These are phyloP conservation scores for Pontederia crassipes DNA, from an alignment of 176 grass and related monocot species.

Conservation along the genomic window DNA sequence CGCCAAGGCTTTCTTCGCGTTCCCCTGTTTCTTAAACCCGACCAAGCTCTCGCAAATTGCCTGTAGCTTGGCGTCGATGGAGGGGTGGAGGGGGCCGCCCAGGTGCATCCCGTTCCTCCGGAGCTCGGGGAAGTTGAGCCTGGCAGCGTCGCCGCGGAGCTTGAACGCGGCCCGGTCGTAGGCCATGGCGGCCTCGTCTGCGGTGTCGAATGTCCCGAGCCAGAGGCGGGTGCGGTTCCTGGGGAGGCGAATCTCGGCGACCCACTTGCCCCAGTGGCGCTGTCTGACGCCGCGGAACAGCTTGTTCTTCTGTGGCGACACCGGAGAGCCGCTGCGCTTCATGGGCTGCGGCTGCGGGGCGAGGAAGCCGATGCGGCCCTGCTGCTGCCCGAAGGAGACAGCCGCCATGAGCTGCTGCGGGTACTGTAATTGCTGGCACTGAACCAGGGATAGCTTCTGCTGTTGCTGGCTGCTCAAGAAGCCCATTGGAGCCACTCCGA, in stretches of 20 bases:
- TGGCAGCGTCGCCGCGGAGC: conserved; percentile 50
- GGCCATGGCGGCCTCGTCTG: conserved; percentile 67
- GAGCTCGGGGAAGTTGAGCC: conserved; percentile 65
- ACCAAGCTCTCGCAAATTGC: conserved; percentile 7
- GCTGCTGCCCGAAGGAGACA: background rate
- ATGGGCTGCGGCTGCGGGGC: background rate
- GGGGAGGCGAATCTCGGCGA: conserved; percentile 77
- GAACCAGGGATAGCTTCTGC: background rate
- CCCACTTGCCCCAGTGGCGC: conserved; percentile 95
- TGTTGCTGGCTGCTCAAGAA: background rate
- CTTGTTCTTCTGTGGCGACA: background rate
- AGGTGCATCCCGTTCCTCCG: conserved; percentile 12
- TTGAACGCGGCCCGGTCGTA: conserved; percentile 73
- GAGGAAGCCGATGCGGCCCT: background rate
- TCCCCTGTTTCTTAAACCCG: background rate
- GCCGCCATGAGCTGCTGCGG: conserved; percentile 1
- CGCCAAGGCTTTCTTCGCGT: background rate
- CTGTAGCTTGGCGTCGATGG: conserved; percentile 15
- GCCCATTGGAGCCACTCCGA: background rate
- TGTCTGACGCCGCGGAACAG: conserved; percentile 44
- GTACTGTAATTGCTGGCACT: conserved; percentile 6
- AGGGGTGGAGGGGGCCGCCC: conserved; percentile 17
- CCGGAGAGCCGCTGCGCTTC: conserved; percentile 7
- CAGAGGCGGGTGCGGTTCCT: conserved; percentile 59
- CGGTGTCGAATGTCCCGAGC: conserved; percentile 96